Base-by-base conservation (phyloP, 345 rosid species). In the Aquilaria sinensis region DNA sequence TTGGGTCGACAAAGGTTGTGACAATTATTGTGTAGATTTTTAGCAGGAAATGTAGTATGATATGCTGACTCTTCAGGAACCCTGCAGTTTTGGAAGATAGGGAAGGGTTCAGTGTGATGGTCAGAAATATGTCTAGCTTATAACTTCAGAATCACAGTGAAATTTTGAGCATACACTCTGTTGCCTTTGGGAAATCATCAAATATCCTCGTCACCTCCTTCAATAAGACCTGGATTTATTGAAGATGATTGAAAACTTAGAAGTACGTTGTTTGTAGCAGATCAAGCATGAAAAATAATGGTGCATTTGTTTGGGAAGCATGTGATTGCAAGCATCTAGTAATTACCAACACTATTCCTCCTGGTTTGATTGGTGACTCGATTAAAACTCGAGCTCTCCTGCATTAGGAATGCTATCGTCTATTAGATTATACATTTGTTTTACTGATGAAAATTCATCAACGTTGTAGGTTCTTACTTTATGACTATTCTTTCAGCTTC, bases 301-400 rank as follows among this genome's bases (percentile, higher is more conserved):
- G 23, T 16, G 23, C 23, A 16, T 16, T 16, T 16, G 23, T 37
- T 0, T 4, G 2, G 8, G 8, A 37, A 37, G 8, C 43, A 37
- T 15, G 9, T 58, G 49, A 23, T 6, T 53, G 10, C 57, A 63
- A 10, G 48, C 9, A 62, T 2, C 12, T 14, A 13, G 30, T 61
- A 11, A 53, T 82, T 80, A 89, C 98, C 95, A 92, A 74, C 63
- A 72, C 82, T 6, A 81, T 58, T 69, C 83, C 81, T 75, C 96
- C 95, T 41, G 89, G 92, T 80, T 92, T 92, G 72, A 89, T 73
- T 9, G 94, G 94, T 34, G 94, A 88, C 66, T 86, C 94, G 6
- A 69, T 83, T 53, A 88, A 62, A 58, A 83, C 71, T 54, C 49
- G 72, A 14, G 86, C 92, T 52, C 79, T 86, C 86, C 96, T 92